Evolutionary conservation across 106 monocot genomes (phyloP), one percentile per base, ranked within the genome.

Genomic region (Cymbidium sinense): DNA sequence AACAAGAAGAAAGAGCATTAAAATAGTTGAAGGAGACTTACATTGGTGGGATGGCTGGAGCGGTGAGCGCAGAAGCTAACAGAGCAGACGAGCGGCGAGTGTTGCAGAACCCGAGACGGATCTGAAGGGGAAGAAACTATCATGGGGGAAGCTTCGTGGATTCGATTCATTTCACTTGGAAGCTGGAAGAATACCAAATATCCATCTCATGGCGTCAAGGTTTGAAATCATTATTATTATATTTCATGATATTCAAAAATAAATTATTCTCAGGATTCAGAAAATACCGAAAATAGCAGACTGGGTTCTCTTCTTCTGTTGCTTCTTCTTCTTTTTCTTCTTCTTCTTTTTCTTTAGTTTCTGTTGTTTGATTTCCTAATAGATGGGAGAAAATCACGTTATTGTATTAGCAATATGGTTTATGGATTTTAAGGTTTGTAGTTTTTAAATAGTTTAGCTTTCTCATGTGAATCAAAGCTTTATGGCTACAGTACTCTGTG

Each of bases 81-180:
- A 33, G 34, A 69, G 71, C 8, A 33, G 71, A 71, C 7, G 37
- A 70, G 71, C 19, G 39, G 21, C 33, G 5, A 5, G 20, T 34
- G n/a, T n/a, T n/a, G 37, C 34, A 37, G 71, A 71, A 71, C 20
- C 34, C 21, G 71, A 10, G n/a, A 4, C 71, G 27, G 74, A 43
- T 25, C 41, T 44, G 35, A 43, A 44, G 0, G 74, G 74, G 27
- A 74, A 35, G 44, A 74, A 74, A 25, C 12, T 28, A 0, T 74
- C 74, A 4, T 74, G 74, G 74, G 74, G 74, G 29, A 74, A 74
- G 74, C 74, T 74, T 44, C 43, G 27, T 7, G 21, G 10, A 11
- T 12, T 74, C 44, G 74, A 74, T 25, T 74, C 74, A 0, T 44
- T 74, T 15, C 18, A 15, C 15, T 28, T 74, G 43, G 74, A 74